These are phyloP conservation scores for Tricholoma hemisulphureum DNA, from an alignment of 768 basidiomycete genomes.

Conservation along the genomic window DNA sequence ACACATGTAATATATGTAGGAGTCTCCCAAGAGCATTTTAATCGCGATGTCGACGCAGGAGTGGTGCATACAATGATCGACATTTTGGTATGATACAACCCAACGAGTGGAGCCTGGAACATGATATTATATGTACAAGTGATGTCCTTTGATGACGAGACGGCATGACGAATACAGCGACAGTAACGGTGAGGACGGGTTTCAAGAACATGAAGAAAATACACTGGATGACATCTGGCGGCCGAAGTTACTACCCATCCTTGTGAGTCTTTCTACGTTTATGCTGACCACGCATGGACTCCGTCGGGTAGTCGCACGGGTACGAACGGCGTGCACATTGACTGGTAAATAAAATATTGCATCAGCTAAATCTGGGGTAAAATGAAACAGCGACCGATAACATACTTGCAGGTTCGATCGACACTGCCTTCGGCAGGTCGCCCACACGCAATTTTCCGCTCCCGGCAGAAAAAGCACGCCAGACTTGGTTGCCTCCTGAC, in stretches of 20 bases:
- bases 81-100: too few relatives aligned
- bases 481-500: conserved; percentile 2
- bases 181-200: background rate
- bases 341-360: background rate
- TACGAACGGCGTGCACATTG: conserved; percentile 6
- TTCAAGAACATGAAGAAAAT: background rate
- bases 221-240: background rate
- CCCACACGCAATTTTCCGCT: conserved; percentile 8
- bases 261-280: background rate
- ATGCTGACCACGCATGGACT: conserved; percentile 7
- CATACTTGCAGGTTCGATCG: conserved; percentile 10
- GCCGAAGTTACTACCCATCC: background rate
- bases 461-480: conserved; percentile 8
- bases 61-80: too few relatives aligned
- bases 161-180: background rate
- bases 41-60: too few relatives aligned
- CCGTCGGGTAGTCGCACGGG: conserved; percentile 7
- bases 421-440: conserved; percentile 7
- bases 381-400: background rate
- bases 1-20: background rate
- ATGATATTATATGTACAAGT: background rate
- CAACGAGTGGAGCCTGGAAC: background rate
- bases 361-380: background rate
- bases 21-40: background rate
- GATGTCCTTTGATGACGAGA: background rate